Evolutionary conservation across 169 alveolate genomes (phyloP), one percentile per base, ranked within the genome.

Genomic region (Plasmodium sp.): DNA sequence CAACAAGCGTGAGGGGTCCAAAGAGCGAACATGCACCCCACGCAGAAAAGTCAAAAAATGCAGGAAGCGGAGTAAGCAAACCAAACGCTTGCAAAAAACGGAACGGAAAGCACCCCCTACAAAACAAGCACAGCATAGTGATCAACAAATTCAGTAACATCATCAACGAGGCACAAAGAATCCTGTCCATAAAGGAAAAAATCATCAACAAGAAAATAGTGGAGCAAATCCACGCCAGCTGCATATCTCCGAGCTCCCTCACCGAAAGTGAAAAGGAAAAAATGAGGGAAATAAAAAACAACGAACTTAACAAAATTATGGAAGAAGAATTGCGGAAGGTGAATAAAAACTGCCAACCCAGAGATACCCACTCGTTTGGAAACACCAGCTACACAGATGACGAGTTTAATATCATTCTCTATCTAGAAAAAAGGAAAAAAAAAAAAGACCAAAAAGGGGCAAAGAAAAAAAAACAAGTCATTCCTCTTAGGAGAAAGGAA

Each of bases 241-340:
- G 31, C 34, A 79, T 6, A 86, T 86, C 86, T 34, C 56, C 67
- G 16, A 41, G 14, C 48, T 31, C 84, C 16, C 54, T 86, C 41
- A 58, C 83, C 33, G 79, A 48, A 86, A 86, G 85, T 71, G 86
- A 86, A 75, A 86, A 86, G 43, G 81, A 75, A 86, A 86, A 75
- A 86, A 41, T 86, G 45, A 51, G 81, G 10, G 81, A 86, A 45
- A 48, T 75, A 34, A 86, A 75, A 75, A 86, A 79, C 62, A 54
- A 77, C 67, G 81, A 86, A 34, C 80, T 75, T 74, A 86, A 86
- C 81, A 86, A 86, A 54, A 86, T 75, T 75, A 86, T 75, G 22
- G 93, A 86, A 77, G 73, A 86, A 34, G 86, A 86, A 79, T 56
- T 75, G 45, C 22, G n/a, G 7, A 75, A 86, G 14, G 81, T 5